Evolutionary conservation across 306 rosid species (phyloP).

Genomic region (Pyrus pyrifolia): DNA sequence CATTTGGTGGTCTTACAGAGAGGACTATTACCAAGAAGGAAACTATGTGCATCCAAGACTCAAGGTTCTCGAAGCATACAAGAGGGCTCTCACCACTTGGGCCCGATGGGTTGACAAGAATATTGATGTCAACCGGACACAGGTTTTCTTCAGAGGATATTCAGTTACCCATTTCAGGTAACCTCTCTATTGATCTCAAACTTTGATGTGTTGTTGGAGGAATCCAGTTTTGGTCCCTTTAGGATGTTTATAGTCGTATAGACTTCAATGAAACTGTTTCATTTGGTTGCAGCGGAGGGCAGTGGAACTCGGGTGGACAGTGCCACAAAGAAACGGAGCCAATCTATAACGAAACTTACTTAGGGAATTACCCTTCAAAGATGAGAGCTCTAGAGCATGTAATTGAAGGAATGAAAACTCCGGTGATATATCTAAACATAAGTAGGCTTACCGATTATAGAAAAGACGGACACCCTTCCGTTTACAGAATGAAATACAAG

Average conservation of each 20-base stretch:
- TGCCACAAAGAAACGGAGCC: constrained; percentile 80
- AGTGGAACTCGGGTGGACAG: constrained; percentile 94
- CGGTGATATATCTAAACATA: constrained; percentile 66
- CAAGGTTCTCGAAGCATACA: constrained; percentile 71
- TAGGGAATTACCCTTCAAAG: constrained; percentile 63
- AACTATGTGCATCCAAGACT: constrained; percentile 63
- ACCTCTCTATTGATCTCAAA: background rate
- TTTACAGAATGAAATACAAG: constrained; percentile 49
- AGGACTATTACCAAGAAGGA: constrained; percentile 96
- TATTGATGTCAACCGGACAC: constrained; percentile 56
- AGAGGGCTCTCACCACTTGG: constrained; percentile 86
- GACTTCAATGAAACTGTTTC: background rate
- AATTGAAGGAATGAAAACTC: constrained; percentile 60
- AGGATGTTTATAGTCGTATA: background rate
- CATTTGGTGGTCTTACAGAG: constrained; percentile 41
- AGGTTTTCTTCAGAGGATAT: constrained; percentile 85
- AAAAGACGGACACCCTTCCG: constrained; percentile 88
- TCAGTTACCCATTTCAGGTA: constrained; percentile 92
- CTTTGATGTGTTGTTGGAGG: background rate
- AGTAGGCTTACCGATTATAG: constrained; percentile 81
- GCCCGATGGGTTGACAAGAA: constrained; percentile 66
- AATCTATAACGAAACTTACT: constrained; percentile 41
- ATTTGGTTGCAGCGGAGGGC: constrained; percentile 73
- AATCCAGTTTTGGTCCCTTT: background rate
- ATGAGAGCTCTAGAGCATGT: constrained; percentile 76